phyloP scores from a whole-genome alignment of 2,329 filamentous ascomycete species.

The Lasiodiplodia sp. region DNA sequence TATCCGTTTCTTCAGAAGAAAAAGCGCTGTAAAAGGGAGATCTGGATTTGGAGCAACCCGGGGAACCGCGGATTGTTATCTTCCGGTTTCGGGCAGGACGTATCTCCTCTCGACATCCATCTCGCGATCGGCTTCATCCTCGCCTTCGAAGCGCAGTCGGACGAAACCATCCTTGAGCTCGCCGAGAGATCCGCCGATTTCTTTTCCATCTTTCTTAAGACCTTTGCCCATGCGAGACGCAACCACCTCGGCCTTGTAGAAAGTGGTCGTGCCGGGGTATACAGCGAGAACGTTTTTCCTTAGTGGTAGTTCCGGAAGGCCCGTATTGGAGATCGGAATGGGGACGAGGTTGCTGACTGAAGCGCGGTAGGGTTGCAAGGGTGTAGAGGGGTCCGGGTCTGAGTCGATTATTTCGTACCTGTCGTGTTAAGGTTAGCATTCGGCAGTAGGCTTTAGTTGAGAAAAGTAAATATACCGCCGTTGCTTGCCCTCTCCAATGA shows the following conservation, averaged over 20 bases:
- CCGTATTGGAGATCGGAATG: constrained; percentile 51
- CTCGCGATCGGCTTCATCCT: constrained; percentile 53
- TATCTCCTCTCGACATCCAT: constrained; percentile 60
- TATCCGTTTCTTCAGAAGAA: not conserved
- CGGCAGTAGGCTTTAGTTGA: not conserved
- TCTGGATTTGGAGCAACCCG: not conserved
- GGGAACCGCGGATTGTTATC: not conserved
- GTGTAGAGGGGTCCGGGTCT: constrained; percentile 51
- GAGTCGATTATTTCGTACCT: constrained; percentile 60
- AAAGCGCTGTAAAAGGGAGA: not conserved
- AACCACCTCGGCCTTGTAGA: constrained; percentile 60
- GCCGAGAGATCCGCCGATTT: constrained; percentile 26
- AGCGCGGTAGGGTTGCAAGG: constrained; percentile 52
- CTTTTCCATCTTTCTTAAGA: constrained; percentile 38
- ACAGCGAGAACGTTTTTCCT: constrained; percentile 56
- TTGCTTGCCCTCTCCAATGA: constrained; percentile 62
- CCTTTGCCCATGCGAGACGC: constrained; percentile 50
- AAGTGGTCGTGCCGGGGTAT: constrained; percentile 61
- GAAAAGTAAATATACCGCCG: constrained; percentile 42
- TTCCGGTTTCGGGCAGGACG: constrained; percentile 50
- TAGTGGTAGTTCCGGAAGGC: constrained; percentile 50
- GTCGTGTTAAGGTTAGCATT: not conserved
- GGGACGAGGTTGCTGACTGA: constrained; percentile 54
- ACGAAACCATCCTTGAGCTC: constrained; percentile 44
- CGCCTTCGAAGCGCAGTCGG: constrained; percentile 56